Evolutionary conservation across 768 basidiomycete genomes (phyloP).

Genomic region (Auricularia sp.): DNA sequence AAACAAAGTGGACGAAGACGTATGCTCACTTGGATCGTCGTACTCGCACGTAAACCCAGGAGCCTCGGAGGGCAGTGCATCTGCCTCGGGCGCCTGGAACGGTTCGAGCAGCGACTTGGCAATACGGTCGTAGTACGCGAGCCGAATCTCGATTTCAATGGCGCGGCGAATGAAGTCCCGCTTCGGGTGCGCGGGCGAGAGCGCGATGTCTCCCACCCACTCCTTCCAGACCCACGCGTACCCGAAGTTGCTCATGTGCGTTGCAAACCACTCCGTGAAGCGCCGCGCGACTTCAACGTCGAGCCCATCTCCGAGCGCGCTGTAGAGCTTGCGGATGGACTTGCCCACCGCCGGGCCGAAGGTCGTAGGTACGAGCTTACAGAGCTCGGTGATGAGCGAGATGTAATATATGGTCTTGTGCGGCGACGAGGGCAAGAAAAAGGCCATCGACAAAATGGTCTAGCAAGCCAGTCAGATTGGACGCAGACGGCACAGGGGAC

Average conservation of each 20-base stretch:
- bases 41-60: constrained; percentile 78
- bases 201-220: constrained; percentile 81
- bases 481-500: too few relatives aligned
- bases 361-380: constrained; percentile 85
- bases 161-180: constrained; percentile 80
- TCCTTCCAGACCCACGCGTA: constrained; percentile 99
- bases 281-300: constrained; percentile 76
- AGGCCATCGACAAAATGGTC: constrained; percentile 63
- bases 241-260: constrained; percentile 95
- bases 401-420: constrained; percentile 81
- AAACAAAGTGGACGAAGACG: neutral
- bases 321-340: constrained; percentile 81
- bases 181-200: constrained; percentile 72
- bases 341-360: constrained; percentile 96
- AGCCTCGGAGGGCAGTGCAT: constrained; percentile 55
- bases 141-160: constrained; percentile 78
- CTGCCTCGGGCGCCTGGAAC: constrained; percentile 59
- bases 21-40: constrained; percentile 57
- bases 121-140: constrained; percentile 91
- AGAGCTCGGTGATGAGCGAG: constrained; percentile 82
- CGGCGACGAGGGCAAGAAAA: constrained; percentile 67
- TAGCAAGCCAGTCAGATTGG: constrained; percentile 19
- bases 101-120: constrained; percentile 75
- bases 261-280: constrained; percentile 90
- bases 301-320: constrained; percentile 67